These are phyloP conservation scores for Discostella stelligeroides DNA, from an alignment of 108 stramenopile genomes.

Conservation along the genomic window DNA sequence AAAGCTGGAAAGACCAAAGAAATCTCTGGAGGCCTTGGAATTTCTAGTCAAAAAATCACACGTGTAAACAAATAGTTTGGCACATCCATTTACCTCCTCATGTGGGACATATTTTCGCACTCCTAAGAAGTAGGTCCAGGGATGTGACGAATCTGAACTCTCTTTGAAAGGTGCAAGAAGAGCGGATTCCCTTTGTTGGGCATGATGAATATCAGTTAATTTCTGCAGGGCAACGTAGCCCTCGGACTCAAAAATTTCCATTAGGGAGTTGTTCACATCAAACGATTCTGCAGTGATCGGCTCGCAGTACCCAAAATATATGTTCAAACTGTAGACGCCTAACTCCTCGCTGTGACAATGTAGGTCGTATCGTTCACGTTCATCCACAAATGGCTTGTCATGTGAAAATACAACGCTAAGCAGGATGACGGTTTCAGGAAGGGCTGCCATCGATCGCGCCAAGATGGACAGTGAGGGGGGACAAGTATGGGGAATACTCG, in stretches of 20 bases:
- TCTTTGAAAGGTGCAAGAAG: background rate
- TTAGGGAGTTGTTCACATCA: background rate
- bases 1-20: background rate
- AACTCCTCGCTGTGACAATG: slow-evolving; percentile 3
- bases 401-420: background rate
- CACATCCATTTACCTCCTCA: background rate
- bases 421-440: slow-evolving; percentile 4
- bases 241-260: slow-evolving; percentile 4
- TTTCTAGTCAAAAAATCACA: background rate
- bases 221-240: slow-evolving; percentile 1
- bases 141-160: background rate
- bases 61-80: background rate
- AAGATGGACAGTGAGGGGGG: background rate
- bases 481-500: background rate
- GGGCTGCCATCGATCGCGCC: slow-evolving; percentile 2
- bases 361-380: background rate
- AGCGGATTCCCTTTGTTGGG: background rate
- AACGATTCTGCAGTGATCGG: background rate
- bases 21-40: background rate
- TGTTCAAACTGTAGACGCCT: slow-evolving; percentile 1
- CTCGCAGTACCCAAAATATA: slow-evolving; percentile 3
- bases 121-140: background rate
- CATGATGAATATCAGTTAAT: background rate
- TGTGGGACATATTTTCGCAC: background rate
- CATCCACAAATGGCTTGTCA: background rate